Evolutionary conservation across 2,329 filamentous ascomycete genomes (phyloP).

Genomic region (Xylariaceae sp.): DNA sequence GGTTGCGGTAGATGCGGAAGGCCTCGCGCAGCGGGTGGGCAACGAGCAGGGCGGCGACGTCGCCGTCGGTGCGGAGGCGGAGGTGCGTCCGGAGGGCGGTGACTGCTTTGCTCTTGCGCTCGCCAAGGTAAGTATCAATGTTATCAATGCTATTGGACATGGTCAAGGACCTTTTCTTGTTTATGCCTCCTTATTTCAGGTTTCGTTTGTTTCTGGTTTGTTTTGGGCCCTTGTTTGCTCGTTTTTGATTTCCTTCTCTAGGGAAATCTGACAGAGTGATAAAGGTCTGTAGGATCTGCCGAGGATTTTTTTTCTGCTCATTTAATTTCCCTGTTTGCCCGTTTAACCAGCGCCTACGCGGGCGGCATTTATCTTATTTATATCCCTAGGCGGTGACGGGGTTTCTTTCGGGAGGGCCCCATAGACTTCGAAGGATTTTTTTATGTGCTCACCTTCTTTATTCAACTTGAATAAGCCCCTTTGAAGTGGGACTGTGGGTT

Average conservation of each 20-base stretch:
- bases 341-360: background rate
- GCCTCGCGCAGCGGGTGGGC: background rate
- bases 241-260: too few relatives aligned
- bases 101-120: background rate
- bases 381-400: background rate
- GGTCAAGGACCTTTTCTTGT: background rate
- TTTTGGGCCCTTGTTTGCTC: too few relatives aligned
- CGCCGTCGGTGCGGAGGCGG: background rate
- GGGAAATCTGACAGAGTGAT: too few relatives aligned
- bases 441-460: background rate
- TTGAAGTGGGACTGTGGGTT: background rate
- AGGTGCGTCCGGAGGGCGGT: background rate
- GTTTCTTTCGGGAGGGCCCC: background rate
- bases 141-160: background rate
- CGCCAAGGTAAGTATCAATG: too few relatives aligned
- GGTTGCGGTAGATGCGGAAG: constrained; percentile 6
- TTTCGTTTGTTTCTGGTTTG: too few relatives aligned
- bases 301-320: too few relatives aligned
- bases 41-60: background rate
- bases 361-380: background rate
- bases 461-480: background rate
- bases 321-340: too few relatives aligned
- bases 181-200: too few relatives aligned
- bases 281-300: too few relatives aligned
- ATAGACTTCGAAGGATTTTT: background rate